phyloP scores from a whole-genome alignment of 441 rosid species.

The Gossypium schwendimanii region DNA sequence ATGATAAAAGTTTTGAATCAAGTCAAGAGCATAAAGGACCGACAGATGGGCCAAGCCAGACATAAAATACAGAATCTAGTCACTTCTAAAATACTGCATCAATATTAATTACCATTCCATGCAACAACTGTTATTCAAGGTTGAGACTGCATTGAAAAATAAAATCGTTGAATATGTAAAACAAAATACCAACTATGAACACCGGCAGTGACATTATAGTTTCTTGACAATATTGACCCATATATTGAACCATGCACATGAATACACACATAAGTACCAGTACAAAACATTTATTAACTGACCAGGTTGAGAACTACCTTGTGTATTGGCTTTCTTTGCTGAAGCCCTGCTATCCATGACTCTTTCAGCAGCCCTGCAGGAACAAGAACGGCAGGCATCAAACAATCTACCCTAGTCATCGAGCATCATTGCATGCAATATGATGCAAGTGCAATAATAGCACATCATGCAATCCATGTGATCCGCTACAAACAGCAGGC shows the following conservation, averaged over 20 bases:
- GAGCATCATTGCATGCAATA: background rate
- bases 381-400: conserved; percentile 4
- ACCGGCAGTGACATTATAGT: background rate
- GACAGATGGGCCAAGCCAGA: background rate
- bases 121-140: background rate
- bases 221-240: background rate
- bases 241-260: background rate
- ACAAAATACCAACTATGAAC: background rate
- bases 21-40: background rate
- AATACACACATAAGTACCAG: background rate
- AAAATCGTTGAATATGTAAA: background rate
- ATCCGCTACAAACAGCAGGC: background rate
- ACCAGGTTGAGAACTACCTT: conserved; percentile 56
- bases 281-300: conserved; percentile 4
- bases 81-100: background rate
- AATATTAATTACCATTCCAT: background rate
- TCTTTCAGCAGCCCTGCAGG: conserved; percentile 60
- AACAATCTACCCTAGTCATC: background rate
- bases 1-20: background rate
- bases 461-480: background rate
- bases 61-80: background rate
- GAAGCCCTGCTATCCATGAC: conserved; percentile 49
- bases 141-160: background rate
- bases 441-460: background rate
- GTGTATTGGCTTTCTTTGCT: conserved; percentile 62